phyloP scores from a whole-genome alignment of 1,284 basidiomycete genomes.

The Malassezia sp. region DNA sequence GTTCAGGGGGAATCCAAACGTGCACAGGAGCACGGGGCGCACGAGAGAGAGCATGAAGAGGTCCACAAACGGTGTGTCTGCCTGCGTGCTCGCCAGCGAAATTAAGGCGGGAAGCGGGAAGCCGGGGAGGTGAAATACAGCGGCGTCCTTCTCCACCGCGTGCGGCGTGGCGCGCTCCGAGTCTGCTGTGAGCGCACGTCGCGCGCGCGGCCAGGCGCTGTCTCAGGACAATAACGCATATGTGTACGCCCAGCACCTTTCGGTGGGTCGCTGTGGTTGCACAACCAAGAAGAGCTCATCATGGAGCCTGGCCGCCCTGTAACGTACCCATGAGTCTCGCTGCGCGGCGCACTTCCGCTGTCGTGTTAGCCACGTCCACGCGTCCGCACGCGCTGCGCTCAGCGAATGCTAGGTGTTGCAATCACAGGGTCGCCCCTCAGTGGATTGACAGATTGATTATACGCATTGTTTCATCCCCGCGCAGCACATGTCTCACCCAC shows the following conservation, averaged over 20 bases:
- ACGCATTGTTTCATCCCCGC: no score
- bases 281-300: slow-evolving; percentile 12
- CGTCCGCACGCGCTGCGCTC: not conserved
- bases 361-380: not conserved
- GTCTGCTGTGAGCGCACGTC: slow-evolving; percentile 6
- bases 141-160: slow-evolving; percentile 16
- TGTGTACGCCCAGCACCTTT: slow-evolving; percentile 17
- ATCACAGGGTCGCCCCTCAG: slow-evolving; percentile 14
- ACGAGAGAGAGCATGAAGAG: slow-evolving; percentile 34
- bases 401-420: slow-evolving; percentile 6
- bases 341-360: no score
- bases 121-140: slow-evolving; percentile 34
- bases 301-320: not conserved
- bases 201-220: not conserved
- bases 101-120: slow-evolving; percentile 36
- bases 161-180: no score
- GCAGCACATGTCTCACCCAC: no score
- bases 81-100: slow-evolving; percentile 24
- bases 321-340: slow-evolving; percentile 5
- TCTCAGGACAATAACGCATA: slow-evolving; percentile 20
- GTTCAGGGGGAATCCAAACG: slow-evolving; percentile 20
- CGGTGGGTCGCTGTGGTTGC: slow-evolving; percentile 17
- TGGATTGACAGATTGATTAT: slow-evolving; percentile 20
- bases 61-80: slow-evolving; percentile 20
- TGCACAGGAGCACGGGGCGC: slow-evolving; percentile 29